These are phyloP conservation scores for Plasmodium gallinaceum DNA, from an alignment of 169 alveolate genomes.

Conservation along the genomic window DNA sequence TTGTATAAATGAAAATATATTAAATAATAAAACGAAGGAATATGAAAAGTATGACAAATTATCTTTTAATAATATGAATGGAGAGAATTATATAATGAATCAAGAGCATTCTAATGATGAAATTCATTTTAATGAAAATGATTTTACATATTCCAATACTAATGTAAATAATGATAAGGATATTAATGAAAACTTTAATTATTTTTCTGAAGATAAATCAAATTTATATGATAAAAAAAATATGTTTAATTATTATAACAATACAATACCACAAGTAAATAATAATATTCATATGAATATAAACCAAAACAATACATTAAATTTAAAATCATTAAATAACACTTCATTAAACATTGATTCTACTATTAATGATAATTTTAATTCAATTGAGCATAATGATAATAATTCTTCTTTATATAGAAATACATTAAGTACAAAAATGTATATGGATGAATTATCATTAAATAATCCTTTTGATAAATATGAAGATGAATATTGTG, in stretches of 20 bases:
- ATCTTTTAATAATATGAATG: slow-evolving; percentile 17
- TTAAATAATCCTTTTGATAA: slow-evolving; percentile 5
- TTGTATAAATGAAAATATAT: slow-evolving; percentile 28
- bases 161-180: background rate
- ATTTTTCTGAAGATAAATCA: slow-evolving; percentile 10
- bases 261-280: slow-evolving; percentile 2
- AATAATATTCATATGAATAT: background rate
- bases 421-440: background rate
- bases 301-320: background rate
- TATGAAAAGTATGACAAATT: slow-evolving; percentile 24
- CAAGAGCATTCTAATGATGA: slow-evolving; percentile 13
- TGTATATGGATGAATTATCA: background rate
- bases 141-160: slow-evolving; percentile 14
- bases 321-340: background rate
- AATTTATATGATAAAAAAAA: background rate
- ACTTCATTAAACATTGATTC: background rate
- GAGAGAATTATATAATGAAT: slow-evolving; percentile 15
- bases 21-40: slow-evolving; percentile 29
- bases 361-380: slow-evolving; percentile 5
- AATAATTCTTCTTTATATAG: slow-evolving; percentile 8
- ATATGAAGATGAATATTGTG: slow-evolving; percentile 2
- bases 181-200: background rate
- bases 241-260: slow-evolving; percentile 16
- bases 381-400: background rate
- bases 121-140: slow-evolving; percentile 5